Conservation (phyloP, 495 filamentous ascomycete genomes). For the Penicillium bovifimosum region DNA sequence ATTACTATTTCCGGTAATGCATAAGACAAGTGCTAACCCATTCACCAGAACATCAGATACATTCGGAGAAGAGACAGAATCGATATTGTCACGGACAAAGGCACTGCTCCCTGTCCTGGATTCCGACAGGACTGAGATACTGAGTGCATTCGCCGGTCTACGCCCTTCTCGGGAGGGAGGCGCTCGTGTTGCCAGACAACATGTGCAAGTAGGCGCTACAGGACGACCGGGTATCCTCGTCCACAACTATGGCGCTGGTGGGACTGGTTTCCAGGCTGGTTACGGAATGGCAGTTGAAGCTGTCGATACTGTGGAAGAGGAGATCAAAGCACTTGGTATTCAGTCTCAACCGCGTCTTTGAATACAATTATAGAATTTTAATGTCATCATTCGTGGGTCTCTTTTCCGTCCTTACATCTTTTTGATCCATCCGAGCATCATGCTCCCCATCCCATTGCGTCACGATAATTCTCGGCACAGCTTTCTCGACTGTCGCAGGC, state of each 20-base stretch:
- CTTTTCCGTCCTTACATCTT: background rate
- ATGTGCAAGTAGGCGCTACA: background rate
- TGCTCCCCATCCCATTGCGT: slow-evolving; percentile 1
- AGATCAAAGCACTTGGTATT: background rate
- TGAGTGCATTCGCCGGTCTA: slow-evolving; percentile 22
- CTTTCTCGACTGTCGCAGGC: background rate
- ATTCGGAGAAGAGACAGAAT: slow-evolving; percentile 17
- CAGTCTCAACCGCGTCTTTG: background rate
- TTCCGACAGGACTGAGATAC: slow-evolving; percentile 13
- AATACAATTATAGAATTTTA: background rate
- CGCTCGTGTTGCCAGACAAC: slow-evolving; percentile 23
- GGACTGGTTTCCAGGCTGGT: slow-evolving; percentile 24
- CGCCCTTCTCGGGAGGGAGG: slow-evolving; percentile 28
- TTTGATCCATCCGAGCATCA: background rate
- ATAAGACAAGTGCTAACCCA: too few species aligned
- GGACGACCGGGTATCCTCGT: slow-evolving; percentile 7
- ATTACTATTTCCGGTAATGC: too few species aligned
- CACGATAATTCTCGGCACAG: slow-evolving; percentile 3
- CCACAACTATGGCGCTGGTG: slow-evolving; percentile 34
- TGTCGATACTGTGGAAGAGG: background rate
- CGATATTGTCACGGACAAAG: slow-evolving; percentile 23
- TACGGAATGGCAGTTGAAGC: slow-evolving; percentile 21
- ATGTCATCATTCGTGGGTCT: background rate
- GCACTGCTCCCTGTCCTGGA: slow-evolving; percentile 17
- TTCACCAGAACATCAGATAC: slow-evolving; percentile 4